A percentile compares a stretch with the other conserved stretches of the same genome.
phyloP scores from a whole-genome alignment of 345 rosid genomes.

The Hibiscus syriacus region DNA sequence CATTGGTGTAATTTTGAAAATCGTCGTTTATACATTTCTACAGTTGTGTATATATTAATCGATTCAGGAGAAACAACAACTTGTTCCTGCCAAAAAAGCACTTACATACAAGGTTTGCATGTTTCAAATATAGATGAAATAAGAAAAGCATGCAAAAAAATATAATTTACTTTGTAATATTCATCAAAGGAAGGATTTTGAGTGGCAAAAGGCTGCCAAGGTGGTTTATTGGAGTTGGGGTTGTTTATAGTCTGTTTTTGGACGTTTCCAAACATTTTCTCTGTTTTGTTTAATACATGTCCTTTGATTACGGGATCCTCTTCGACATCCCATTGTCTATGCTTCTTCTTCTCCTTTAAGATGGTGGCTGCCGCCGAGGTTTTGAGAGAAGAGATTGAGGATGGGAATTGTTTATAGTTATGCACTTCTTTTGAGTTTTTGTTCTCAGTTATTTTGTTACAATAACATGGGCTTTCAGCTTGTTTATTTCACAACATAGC shows the following conservation, averaged over 20 bases:
- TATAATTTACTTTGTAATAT: constrained; percentile 63
- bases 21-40: neutral
- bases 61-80: constrained; percentile 48
- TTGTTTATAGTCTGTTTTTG: constrained; percentile 36
- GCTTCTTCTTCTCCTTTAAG: neutral
- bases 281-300: constrained; percentile 60
- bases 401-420: neutral
- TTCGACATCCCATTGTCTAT: constrained; percentile 41
- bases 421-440: no score
- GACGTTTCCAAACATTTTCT: constrained; percentile 58
- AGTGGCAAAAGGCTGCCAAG: constrained; percentile 58
- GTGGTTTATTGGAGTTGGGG: constrained; percentile 16
- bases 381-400: neutral
- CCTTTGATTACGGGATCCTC: constrained; percentile 54
- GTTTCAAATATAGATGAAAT: neutral
- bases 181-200: constrained; percentile 71
- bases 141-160: neutral
- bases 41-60: constrained; percentile 73
- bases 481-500: neutral
- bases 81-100: constrained; percentile 51
- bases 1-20: constrained; percentile 42
- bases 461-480: constrained; percentile 1
- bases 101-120: neutral
- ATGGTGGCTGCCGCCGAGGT: constrained; percentile 10
- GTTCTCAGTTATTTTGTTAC: neutral